Evolutionary conservation across 1,139 yeast genomes (phyloP), one percentile per base, ranked within the genome.

Genomic region (Magnusiomyces starmeri): DNA sequence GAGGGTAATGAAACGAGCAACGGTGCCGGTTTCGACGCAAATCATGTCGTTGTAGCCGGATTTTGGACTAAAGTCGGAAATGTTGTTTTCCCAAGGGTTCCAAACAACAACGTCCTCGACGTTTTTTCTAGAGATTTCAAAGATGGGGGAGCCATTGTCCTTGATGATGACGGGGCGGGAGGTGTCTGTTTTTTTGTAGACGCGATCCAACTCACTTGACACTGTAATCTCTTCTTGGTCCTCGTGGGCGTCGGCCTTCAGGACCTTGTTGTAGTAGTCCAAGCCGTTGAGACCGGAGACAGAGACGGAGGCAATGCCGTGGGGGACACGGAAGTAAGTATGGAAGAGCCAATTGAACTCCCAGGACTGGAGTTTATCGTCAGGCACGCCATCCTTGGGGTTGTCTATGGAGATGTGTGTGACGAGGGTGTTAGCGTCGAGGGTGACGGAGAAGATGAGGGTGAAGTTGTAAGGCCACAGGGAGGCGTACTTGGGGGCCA

Each of bases 301-400:
- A 58, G 83, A 71, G 1, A 83, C 78, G 58, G 84, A 88, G 54
- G 83, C 83, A 59, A 92, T 80, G 63, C 89, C 96, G 9, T 18
- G 16, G 35, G 81, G 81, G 26, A 88, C 76, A 50, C 74, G 72
- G 68, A 84, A 77, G 67, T 92, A 92, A n/a, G 96, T 86, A 71
- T 92, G 98, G 82, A 92, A 89, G 58, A 92, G 77, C 85, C 96
- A 88, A 67, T 90, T 86, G 79, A 90, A 92, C 57, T 84, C 89
- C 74, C 88, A 86, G 2, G 78, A 64, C 22, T 43, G 21, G 2
- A 39, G n/a, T 26, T 45, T 29, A 14, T 21, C 25, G 18, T 32
- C 20, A 43, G 74, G 71, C 20, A 45, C 50, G 43, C 65, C 60
- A 42, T 57, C 66, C 53, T 85, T 92, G 16, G 82, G 71, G 68